Evolutionary conservation across 257 asterid genomes (phyloP).

Genomic region (Solanum etuberosum): DNA sequence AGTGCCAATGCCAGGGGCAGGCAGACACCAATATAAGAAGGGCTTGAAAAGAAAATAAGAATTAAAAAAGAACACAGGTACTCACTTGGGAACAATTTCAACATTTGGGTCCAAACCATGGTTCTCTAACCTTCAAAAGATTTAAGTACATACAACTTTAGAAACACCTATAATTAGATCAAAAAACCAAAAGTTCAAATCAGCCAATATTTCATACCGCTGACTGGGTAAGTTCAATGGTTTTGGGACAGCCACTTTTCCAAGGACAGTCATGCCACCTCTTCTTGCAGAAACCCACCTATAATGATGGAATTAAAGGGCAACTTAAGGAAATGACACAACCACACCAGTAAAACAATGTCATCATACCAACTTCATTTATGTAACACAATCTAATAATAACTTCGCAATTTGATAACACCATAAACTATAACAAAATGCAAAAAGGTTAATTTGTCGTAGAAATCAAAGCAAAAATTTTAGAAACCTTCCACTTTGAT

Average conservation of each 20-base stretch:
- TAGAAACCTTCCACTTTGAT: background rate
- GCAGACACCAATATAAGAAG: background rate
- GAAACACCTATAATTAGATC: constrained; percentile 3
- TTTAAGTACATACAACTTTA: constrained; percentile 16
- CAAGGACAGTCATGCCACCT: constrained; percentile 89
- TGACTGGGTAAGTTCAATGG: constrained; percentile 98
- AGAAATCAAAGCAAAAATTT: background rate
- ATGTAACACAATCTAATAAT: background rate
- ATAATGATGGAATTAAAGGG: constrained; percentile 9
- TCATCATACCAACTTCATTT: background rate
- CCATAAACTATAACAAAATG: background rate
- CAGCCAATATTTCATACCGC: constrained; percentile 32
- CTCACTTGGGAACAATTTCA: constrained; percentile 98
- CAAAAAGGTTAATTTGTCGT: background rate
- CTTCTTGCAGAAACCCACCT: constrained; percentile 88
- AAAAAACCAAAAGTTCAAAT: background rate
- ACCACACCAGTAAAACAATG: background rate
- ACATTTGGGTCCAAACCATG: constrained; percentile 92
- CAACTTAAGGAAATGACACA: background rate
- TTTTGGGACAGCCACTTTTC: constrained; percentile 94
- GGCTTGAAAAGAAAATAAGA: background rate
- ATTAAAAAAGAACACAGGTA: constrained; percentile 1
- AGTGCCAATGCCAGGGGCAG: background rate
- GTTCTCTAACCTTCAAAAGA: constrained; percentile 70
- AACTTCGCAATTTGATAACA: background rate